Percentiles rank a stretch among this genome's conserved stretches.
These are phyloP conservation scores for Psilocybe sp. DNA, from an alignment of 768 basidiomycete genomes.

Conservation along the genomic window DNA sequence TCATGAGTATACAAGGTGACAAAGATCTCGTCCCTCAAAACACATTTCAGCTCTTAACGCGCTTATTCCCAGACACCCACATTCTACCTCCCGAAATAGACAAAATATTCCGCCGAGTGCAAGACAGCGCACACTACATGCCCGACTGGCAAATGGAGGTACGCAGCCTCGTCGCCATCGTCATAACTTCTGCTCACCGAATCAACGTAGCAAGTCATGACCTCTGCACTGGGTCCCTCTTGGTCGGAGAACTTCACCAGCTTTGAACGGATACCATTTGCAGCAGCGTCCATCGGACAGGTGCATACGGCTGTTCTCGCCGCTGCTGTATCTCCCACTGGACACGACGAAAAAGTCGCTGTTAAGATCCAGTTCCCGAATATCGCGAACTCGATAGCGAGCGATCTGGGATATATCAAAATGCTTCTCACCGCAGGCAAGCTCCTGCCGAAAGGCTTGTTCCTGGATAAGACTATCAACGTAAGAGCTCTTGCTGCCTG, in stretches of 20 bases:
- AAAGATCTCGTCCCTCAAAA: neutral
- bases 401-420: conserved; percentile 84
- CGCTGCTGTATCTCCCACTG: conserved; percentile 49
- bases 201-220: conserved; percentile 61
- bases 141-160: conserved; percentile 99
- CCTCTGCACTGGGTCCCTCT: conserved; percentile 64
- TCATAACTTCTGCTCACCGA: neutral
- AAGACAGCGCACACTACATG: conserved; percentile 98
- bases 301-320: conserved; percentile 78
- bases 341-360: conserved; percentile 56
- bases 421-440: conserved; percentile 77
- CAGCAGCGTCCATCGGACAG: conserved; percentile 96
- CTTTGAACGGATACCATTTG: conserved; percentile 87
- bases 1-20: conserved; percentile 90
- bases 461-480: conserved; percentile 83
- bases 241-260: conserved; percentile 71
- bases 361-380: conserved; percentile 96
- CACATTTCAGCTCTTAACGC: neutral
- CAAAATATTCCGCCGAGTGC: conserved; percentile 83
- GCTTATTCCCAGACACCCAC: conserved; percentile 68
- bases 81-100: conserved; percentile 86
- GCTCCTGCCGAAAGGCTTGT: conserved; percentile 84
- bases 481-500: conserved; percentile 29
- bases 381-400: conserved; percentile 80
- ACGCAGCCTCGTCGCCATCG: conserved; percentile 7